Conservation (phyloP, 768 basidiomycete genomes). For the Podaxis sp. region DNA sequence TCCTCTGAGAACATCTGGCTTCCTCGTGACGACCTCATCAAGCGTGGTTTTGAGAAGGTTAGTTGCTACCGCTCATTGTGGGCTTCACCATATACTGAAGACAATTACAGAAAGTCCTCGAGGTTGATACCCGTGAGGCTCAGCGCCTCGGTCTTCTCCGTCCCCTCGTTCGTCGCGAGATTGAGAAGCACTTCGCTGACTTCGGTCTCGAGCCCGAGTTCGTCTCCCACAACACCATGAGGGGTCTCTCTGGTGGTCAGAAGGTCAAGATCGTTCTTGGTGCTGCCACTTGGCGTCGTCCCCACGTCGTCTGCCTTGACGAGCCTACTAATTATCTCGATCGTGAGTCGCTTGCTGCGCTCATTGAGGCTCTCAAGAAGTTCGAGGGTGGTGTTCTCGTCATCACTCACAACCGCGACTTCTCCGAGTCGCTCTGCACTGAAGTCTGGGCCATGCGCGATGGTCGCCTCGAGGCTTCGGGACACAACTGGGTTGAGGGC, state of each 20-base stretch:
- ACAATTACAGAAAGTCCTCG: conserved; percentile 77
- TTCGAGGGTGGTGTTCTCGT: conserved; percentile 99
- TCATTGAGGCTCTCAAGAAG: conserved; percentile 96
- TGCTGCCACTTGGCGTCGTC: conserved; percentile 98
- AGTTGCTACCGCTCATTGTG: conserved; percentile 17
- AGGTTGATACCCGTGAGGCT: conserved; percentile 96
- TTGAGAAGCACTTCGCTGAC: conserved; percentile 99
- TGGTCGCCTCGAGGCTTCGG: conserved; percentile 93
- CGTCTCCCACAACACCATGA: conserved; percentile 98
- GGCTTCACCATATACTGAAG: conserved; percentile 16
- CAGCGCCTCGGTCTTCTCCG: conserved; percentile 94
- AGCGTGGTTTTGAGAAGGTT: conserved; percentile 96
- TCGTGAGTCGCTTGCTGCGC: conserved; percentile 97
- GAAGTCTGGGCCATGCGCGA: conserved; percentile 99
- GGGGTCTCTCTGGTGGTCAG: conserved; percentile 97
- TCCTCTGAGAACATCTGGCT: conserved; percentile 99
- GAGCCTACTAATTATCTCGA: conserved; percentile 99
- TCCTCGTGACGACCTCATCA: conserved; percentile 93
- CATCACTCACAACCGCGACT: conserved; percentile 98
- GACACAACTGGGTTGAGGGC: conserved; percentile 99
- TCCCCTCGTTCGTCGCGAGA: conserved; percentile 97
- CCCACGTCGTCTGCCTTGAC: conserved; percentile 95
- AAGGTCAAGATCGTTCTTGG: conserved; percentile 99
- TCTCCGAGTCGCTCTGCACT: conserved; percentile 96
- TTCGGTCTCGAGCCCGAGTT: conserved; percentile 99